Evolutionary conservation across 768 basidiomycete genomes (phyloP).

Genomic region (Collybia nuda): DNA sequence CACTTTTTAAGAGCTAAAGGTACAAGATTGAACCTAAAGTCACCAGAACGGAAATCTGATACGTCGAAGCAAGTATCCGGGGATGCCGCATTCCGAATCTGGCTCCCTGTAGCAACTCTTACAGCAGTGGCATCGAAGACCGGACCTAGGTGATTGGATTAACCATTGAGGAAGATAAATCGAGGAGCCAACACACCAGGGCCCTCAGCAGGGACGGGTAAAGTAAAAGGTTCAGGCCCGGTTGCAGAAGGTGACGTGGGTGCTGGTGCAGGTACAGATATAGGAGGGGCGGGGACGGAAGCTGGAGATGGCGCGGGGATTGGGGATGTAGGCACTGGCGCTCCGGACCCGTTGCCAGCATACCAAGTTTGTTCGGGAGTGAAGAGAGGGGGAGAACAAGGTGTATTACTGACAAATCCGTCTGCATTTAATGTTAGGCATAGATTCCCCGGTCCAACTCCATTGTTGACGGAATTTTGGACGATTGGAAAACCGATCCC

Average conservation of each 20-base stretch:
- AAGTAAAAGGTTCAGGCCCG: constrained; percentile 13
- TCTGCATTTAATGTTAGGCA: constrained; percentile 22
- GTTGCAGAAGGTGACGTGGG: constrained; percentile 1
- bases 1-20: constrained; percentile 18
- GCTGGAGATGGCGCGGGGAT: neutral
- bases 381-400: constrained; percentile 24
- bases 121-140: constrained; percentile 21
- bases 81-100: constrained; percentile 16
- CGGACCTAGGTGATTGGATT: constrained; percentile 10
- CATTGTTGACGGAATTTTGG: constrained; percentile 19
- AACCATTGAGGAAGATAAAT: neutral
- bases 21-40: constrained; percentile 21
- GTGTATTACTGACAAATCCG: constrained; percentile 24
- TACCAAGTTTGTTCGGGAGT: constrained; percentile 26
- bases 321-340: no score
- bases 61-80: constrained; percentile 15
- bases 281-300: neutral
- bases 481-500: constrained; percentile 19
- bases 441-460: constrained; percentile 22
- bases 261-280: neutral
- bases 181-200: constrained; percentile 9
- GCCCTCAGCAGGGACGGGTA: constrained; percentile 16
- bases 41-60: constrained; percentile 16
- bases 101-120: constrained; percentile 18
- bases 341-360: constrained; percentile 2